Evolutionary conservation across 768 basidiomycete species (phyloP).

Genomic region (Leccinum obscurum): DNA sequence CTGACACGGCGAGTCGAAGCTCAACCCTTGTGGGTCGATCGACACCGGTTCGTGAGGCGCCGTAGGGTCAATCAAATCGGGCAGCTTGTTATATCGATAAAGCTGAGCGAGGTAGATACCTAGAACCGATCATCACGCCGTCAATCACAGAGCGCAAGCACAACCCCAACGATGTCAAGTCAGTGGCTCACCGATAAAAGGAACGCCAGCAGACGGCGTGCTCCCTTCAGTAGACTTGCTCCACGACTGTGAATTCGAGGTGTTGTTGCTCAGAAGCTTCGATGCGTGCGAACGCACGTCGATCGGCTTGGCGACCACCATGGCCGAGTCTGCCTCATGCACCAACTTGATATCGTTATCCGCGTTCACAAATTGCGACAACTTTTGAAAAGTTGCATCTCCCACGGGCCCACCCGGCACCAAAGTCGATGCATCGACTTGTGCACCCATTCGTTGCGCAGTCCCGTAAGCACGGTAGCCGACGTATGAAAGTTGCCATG

Average conservation of each 20-base stretch:
- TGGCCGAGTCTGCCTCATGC: constrained; percentile 59
- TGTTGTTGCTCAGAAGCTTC: constrained; percentile 49
- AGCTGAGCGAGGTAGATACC: constrained; percentile 80
- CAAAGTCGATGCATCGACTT: constrained; percentile 60
- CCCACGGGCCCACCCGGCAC: constrained; percentile 66
- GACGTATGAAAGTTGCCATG: too few species aligned
- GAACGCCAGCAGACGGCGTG: too few species aligned
- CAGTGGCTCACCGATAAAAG: too few species aligned
- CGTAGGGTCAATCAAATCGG: constrained; percentile 82
- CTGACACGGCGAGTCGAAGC: constrained; percentile 67
- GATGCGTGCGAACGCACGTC: constrained; percentile 53
- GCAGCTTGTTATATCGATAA: constrained; percentile 61
- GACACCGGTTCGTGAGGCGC: constrained; percentile 68
- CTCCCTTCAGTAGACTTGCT: constrained; percentile 30
- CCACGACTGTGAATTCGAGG: constrained; percentile 36
- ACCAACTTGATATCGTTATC: constrained; percentile 75
- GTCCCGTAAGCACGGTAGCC: constrained; percentile 6
- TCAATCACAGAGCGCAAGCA: too few species aligned
- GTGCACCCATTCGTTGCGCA: constrained; percentile 68
- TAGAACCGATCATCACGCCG: constrained; percentile 22
- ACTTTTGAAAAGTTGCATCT: constrained; percentile 68
- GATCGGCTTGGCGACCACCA: constrained; percentile 65
- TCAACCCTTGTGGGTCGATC: constrained; percentile 59
- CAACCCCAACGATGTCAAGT: too few species aligned
- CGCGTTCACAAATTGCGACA: constrained; percentile 64